Conservation (phyloP, 2,329 filamentous ascomycete species). For the Teratosphaeria epicoccoides region DNA sequence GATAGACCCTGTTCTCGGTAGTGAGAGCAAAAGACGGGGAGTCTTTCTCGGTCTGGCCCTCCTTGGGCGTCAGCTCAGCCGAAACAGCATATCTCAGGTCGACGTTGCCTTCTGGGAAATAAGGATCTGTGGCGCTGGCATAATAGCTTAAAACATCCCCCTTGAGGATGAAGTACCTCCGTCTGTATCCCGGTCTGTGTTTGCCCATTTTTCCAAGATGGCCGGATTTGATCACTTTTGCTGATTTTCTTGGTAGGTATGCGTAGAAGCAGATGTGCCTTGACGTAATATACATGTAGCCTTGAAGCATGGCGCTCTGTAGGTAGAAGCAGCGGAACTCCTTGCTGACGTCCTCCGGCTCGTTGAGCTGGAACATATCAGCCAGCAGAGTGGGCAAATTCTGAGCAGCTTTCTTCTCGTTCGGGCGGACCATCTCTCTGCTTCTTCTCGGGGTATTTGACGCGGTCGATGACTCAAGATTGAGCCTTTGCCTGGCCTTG, state of each 20-base stretch:
- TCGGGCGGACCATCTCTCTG: conserved; percentile 11
- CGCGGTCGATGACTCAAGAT: conserved; percentile 19
- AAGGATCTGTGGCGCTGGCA: conserved; percentile 68
- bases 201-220: conserved; percentile 81
- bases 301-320: conserved; percentile 83
- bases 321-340: conserved; percentile 92
- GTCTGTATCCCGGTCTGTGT: conserved; percentile 74
- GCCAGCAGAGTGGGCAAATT: conserved; percentile 17
- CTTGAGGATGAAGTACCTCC: conserved; percentile 89
- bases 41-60: conserved; percentile 47
- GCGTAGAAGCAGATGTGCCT: conserved; percentile 95
- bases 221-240: conserved; percentile 71
- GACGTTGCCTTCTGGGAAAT: conserved; percentile 85
- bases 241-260: conserved; percentile 85
- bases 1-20: conserved; percentile 72
- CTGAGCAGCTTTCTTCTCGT: conserved; percentile 1
- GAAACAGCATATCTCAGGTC: conserved; percentile 87
- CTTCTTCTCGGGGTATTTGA: conserved; percentile 13
- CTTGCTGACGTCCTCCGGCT: conserved; percentile 73
- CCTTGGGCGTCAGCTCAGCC: conserved; percentile 47
- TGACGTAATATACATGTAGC: conserved; percentile 89
- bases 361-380: conserved; percentile 70
- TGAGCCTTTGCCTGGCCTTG: conserved; percentile 21
- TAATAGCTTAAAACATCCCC: conserved; percentile 90
- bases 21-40: conserved; percentile 66